Conservation (phyloP, 805 yeast species). For the Danielia oregonensis region DNA sequence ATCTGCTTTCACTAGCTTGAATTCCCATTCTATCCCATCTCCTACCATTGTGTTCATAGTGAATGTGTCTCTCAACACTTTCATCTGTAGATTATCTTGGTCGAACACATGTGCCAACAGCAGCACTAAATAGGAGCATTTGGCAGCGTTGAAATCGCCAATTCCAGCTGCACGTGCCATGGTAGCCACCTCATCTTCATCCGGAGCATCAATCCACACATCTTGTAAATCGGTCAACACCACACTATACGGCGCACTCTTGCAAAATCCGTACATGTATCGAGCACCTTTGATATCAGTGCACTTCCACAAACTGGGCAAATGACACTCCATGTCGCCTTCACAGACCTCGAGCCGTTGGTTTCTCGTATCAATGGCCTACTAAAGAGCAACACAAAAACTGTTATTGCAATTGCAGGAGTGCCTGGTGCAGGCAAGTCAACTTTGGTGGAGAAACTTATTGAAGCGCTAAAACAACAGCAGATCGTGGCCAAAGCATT, state of each 20-base stretch:
- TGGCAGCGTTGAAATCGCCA: constrained; percentile 21
- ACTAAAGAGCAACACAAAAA: constrained; percentile 24
- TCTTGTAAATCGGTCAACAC: constrained; percentile 23
- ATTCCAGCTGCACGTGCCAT: constrained; percentile 24
- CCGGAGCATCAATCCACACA: constrained; percentile 26
- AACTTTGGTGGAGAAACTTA: constrained; percentile 53
- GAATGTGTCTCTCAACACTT: too few species aligned
- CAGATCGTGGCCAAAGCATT: constrained; percentile 19
- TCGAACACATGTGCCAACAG: constrained; percentile 7
- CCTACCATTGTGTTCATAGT: constrained; percentile 2
- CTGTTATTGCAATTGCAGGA: constrained; percentile 63
- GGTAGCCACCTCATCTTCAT: constrained; percentile 10
- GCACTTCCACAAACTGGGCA: constrained; percentile 9
- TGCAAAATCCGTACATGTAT: constrained; percentile 11
- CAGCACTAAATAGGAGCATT: constrained; percentile 14
- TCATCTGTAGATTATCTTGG: too few species aligned
- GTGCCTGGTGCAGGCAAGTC: constrained; percentile 87
- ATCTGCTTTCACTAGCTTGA: constrained; percentile 11
- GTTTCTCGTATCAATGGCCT: neutral
- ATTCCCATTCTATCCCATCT: constrained; percentile 20
- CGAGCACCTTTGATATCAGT: constrained; percentile 3
- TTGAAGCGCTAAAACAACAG: constrained; percentile 23
- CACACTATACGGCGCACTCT: constrained; percentile 19
- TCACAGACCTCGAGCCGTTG: neutral
- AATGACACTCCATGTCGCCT: constrained; percentile 10